These are phyloP conservation scores for Spinacia oleracea DNA, from an alignment of 179 eudicot species.

Conservation along the genomic window DNA sequence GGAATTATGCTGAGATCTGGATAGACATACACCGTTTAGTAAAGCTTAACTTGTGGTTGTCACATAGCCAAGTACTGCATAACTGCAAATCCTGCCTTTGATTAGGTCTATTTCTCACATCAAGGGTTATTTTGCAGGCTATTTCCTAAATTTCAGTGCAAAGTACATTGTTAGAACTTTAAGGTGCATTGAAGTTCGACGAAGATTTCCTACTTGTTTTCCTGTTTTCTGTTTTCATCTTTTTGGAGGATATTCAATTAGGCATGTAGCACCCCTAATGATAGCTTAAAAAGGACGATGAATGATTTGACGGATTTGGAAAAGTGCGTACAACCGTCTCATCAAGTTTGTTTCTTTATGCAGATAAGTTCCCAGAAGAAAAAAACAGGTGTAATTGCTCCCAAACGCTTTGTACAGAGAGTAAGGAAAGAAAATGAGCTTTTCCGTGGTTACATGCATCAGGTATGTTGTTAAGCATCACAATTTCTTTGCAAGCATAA, in stretches of 20 bases:
- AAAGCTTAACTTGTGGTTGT: neutral
- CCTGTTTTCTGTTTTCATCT: constrained; percentile 4
- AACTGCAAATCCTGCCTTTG: neutral
- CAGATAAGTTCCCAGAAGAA: constrained; percentile 85
- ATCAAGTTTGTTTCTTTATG: constrained; percentile 17
- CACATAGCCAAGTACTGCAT: neutral
- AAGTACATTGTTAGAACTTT: neutral
- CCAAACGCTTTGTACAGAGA: constrained; percentile 86
- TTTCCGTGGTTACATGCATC: constrained; percentile 88
- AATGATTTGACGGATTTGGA: neutral
- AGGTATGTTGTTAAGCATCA: constrained; percentile 44
- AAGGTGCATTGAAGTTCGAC: neutral
- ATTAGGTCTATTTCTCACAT: neutral
- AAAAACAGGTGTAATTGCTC: constrained; percentile 91
- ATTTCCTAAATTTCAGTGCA: neutral
- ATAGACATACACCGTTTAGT: neutral
- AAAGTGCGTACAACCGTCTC: neutral
- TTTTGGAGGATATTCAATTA: neutral
- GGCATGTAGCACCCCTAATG: neutral
- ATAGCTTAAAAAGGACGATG: constrained; percentile 3
- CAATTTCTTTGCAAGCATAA: neutral
- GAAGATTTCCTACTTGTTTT: neutral
- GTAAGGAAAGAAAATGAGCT: constrained; percentile 78
- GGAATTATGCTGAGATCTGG: constrained; percentile 2
- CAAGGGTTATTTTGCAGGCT: neutral